Percentiles rank a stretch among this genome's conserved stretches.
Conservation (phyloP, 441 rosid species). For the Erodium moschatum region DNA sequence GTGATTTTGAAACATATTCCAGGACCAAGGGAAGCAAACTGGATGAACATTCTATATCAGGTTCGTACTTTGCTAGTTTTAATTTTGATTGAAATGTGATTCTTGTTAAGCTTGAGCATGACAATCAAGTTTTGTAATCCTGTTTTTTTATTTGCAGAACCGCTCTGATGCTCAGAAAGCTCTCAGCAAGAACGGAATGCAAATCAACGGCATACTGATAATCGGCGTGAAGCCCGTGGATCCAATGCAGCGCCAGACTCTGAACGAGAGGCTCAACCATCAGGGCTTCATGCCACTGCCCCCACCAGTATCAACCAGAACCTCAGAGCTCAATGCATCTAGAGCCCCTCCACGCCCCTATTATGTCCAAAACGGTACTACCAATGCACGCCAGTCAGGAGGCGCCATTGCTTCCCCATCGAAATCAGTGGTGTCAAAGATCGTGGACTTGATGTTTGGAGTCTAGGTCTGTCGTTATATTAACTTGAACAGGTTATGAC, state of each 20-base stretch:
- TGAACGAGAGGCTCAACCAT: conserved; percentile 60
- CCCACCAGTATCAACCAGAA: conserved; percentile 39
- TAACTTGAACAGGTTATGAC: background rate
- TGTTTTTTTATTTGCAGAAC: conserved; percentile 36
- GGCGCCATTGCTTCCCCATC: conserved; percentile 73
- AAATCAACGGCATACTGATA: conserved; percentile 63
- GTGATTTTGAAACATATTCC: conserved; percentile 83
- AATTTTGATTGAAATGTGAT: background rate
- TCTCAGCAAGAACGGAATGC: conserved; percentile 72
- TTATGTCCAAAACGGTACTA: conserved; percentile 54
- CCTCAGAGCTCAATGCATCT: conserved; percentile 33
- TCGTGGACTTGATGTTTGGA: conserved; percentile 79
- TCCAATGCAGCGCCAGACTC: conserved; percentile 60
- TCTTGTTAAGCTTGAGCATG: background rate
- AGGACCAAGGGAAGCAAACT: conserved; percentile 89
- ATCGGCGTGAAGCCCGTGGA: conserved; percentile 86
- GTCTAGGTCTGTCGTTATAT: conserved; percentile 24
- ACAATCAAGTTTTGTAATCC: background rate
- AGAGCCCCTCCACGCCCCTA: conserved; percentile 43
- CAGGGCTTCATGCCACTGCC: conserved; percentile 81
- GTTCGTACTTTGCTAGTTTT: conserved; percentile 27
- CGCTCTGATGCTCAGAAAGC: conserved; percentile 87
- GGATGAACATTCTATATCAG: conserved; percentile 94
- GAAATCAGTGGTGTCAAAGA: conserved; percentile 67
- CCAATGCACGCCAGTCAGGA: conserved; percentile 46